phyloP scores from a whole-genome alignment of 179 eudicot genomes.

The Pouteria campechiana region DNA sequence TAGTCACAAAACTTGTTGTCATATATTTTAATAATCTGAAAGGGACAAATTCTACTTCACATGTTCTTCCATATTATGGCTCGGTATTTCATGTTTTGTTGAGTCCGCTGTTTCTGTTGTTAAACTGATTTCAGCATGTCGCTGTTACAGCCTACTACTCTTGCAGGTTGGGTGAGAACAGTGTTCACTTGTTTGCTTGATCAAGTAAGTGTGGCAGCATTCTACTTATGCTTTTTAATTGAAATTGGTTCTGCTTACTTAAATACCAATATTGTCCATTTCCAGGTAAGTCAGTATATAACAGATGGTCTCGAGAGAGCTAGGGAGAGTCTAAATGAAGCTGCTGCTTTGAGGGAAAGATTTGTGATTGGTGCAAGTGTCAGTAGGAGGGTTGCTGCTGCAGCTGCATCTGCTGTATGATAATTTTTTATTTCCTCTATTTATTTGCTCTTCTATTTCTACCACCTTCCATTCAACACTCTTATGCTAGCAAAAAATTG shows the following conservation, averaged over 20 bases:
- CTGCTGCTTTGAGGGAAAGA: slow-evolving; percentile 81
- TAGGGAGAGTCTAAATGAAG: slow-evolving; percentile 86
- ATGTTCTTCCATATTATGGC: too few relatives aligned
- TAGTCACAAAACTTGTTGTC: too few relatives aligned
- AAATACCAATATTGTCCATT: too few relatives aligned
- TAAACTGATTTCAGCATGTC: not conserved
- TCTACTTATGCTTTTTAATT: not conserved
- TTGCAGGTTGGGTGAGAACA: slow-evolving; percentile 80
- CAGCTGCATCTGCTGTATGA: slow-evolving; percentile 99
- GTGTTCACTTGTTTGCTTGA: slow-evolving; percentile 90
- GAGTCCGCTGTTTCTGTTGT: not conserved
- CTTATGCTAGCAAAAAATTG: too few relatives aligned
- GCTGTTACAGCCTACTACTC: slow-evolving; percentile 62
- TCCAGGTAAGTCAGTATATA: slow-evolving; percentile 77
- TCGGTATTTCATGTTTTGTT: too few relatives aligned
- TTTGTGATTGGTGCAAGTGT: slow-evolving; percentile 80
- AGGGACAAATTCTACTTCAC: too few relatives aligned
- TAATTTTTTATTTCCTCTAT: too few relatives aligned
- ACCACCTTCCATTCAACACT: too few relatives aligned
- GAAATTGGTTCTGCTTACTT: not conserved
- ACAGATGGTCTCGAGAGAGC: slow-evolving; percentile 91
- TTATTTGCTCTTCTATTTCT: too few relatives aligned
- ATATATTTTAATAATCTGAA: too few relatives aligned
- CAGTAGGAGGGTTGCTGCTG: slow-evolving; percentile 93
- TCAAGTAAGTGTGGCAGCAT: slow-evolving; percentile 52